Percentiles rank a stretch among this genome's conserved stretches.
These are phyloP conservation scores for Coprinopsis strossmayeri DNA, from an alignment of 768 basidiomycete genomes.

Conservation along the genomic window DNA sequence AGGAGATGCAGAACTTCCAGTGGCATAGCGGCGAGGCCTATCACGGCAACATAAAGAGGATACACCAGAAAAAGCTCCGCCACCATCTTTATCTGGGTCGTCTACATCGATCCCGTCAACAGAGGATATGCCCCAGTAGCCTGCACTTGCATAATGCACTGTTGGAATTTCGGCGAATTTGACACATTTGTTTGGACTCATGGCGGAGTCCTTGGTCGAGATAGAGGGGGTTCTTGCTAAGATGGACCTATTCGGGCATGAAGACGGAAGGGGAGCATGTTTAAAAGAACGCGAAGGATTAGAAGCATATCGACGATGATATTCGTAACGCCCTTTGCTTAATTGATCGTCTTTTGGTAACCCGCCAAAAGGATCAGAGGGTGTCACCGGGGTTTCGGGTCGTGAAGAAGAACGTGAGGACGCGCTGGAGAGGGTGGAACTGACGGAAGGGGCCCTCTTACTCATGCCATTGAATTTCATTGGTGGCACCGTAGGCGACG, in stretches of 20 bases:
- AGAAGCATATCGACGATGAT: slow-evolving; percentile 15
- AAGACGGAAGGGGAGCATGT: slow-evolving; percentile 18
- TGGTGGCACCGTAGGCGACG: slow-evolving; percentile 13
- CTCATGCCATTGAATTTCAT: neutral
- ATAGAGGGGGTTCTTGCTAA: slow-evolving; percentile 47
- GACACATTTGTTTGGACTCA: slow-evolving; percentile 46
- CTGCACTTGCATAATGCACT: slow-evolving; percentile 40
- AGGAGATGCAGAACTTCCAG: neutral
- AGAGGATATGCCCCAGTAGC: slow-evolving; percentile 21
- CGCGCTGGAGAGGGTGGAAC: slow-evolving; percentile 22
- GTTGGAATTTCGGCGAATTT: slow-evolving; percentile 67
- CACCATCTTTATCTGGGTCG: too few species aligned
- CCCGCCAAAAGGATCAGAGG: slow-evolving; percentile 13
- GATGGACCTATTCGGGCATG: slow-evolving; percentile 48
- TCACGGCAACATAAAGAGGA: neutral
- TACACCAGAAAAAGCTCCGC: too few species aligned
- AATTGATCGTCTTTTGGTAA: slow-evolving; percentile 4
- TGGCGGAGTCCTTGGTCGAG: slow-evolving; percentile 32
- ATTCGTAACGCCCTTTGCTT: slow-evolving; percentile 15
- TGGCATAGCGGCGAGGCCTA: neutral
- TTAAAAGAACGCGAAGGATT: slow-evolving; percentile 10
- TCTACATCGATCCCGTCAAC: slow-evolving; percentile 11
- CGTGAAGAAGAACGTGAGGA: slow-evolving; percentile 24
- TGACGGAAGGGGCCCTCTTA: slow-evolving; percentile 19
- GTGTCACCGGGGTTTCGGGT: slow-evolving; percentile 20